Evolutionary conservation across 371 early-diverging fungal species (phyloP).

Genomic region (Conidiobolus incongruus): DNA sequence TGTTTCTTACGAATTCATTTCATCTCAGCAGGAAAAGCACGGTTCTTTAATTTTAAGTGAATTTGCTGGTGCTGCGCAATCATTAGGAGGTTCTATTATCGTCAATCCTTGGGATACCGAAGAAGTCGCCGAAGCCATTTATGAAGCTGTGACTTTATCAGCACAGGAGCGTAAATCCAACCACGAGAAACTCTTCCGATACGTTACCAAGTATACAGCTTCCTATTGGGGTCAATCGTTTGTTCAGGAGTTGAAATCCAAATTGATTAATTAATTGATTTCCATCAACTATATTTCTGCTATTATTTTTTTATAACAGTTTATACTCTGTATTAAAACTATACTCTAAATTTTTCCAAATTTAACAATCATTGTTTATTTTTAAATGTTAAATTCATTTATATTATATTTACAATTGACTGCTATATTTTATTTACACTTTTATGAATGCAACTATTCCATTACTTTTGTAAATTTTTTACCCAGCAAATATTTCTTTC

Average conservation of each 20-base stretch:
- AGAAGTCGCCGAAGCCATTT: conserved; percentile 75
- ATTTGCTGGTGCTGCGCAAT: conserved; percentile 98
- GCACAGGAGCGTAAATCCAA: conserved; percentile 52
- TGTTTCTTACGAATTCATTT: conserved; percentile 96
- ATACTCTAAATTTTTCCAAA: no score
- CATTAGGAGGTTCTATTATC: conserved; percentile 85
- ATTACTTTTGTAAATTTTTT: no score
- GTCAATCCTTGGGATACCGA: conserved; percentile 99
- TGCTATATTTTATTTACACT: no score
- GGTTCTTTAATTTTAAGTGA: conserved; percentile 95
- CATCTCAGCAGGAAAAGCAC: conserved; percentile 78
- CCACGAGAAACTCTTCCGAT: conserved; percentile 76
- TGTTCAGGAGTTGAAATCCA: conserved; percentile 46
- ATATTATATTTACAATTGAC: no score
- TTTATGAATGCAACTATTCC: no score
- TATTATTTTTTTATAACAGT: no score
- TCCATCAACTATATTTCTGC: no score
- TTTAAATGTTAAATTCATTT: no score
- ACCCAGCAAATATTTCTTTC: no score
- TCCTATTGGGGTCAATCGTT: conserved; percentile 95
- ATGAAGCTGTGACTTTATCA: conserved; percentile 84
- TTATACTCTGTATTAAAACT: no score
- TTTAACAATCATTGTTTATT: no score
- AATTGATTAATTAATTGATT: conserved; percentile 15
- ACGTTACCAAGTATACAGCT: conserved; percentile 95